Base-by-base conservation (phyloP, 2,329 filamentous ascomycete species). In the Fusarium phyllophilum region DNA sequence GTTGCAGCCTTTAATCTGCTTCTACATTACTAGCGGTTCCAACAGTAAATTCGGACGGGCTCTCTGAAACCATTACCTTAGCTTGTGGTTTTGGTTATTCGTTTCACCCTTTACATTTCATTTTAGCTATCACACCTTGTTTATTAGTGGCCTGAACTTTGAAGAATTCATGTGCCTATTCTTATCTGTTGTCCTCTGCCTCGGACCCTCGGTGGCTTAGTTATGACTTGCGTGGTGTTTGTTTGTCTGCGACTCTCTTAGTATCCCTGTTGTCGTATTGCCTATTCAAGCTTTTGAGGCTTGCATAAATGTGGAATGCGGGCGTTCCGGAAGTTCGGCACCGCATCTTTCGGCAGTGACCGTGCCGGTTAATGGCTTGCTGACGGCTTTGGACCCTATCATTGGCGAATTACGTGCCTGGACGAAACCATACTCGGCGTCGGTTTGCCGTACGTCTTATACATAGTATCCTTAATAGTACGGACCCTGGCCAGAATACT, bases 61-160 rank as follows among this genome's bases (percentile, higher is more conserved):
- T 88, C 88, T 91, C 89, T 91, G 89, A 90, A 84, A 85, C 86
- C 86, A 82, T 76, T 79, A 80, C 54, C 68, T 61, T 71, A 54
- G 63, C 79, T 80, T 77, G 78, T 90, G 86, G 85, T 85, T 83
- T 81, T 82, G 87, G 87, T 85, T 83, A 86, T 87, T 91, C 89
- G 89, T 91, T 91, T 89, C 86, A 87, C 88, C 86, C 88, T 86
- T 85, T 77, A 91, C 89, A 90, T 86, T 68, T 72, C 34, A 61
- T 31, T 58, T 42, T 45, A 41, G n/a, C 59, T 29, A 49, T 59
- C 51, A 41, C 34, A 46, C 29, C 34, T 46, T 49, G n/a, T 46
- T 22, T 14, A 51, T 49, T 36, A 38, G n/a, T 17, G 20, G 31
- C 34, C 39, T 46, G 29, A 15, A 34, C 20, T 20, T 20, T 38